Base-by-base conservation (phyloP, 2,329 filamentous ascomycete genomes). In the Plenodomus biglobosus region DNA sequence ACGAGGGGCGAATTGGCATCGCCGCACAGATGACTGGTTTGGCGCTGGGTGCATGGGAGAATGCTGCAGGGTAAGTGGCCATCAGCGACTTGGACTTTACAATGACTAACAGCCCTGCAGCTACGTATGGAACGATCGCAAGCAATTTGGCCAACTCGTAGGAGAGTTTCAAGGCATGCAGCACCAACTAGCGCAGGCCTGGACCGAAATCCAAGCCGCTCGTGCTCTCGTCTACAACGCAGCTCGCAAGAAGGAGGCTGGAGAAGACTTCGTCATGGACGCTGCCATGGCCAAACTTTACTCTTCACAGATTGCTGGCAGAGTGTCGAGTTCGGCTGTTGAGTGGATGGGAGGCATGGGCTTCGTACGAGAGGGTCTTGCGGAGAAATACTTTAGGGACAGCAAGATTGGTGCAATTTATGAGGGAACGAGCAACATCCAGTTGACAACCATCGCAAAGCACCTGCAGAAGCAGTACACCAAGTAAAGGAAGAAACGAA, bases 261-360 rank as follows among this genome's bases (percentile, higher is more conserved):
- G 94, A 39, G 85, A 96, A 76, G 86, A 96, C 71, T 99, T 99
- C 68, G 92, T 97, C 64, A 84, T 83, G 71, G 94, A 99, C 67
- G 94, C 94, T 8, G 94, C 94, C 62, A 99, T 99, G 94, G 94
- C 94, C 44, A 99, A 99, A 80, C 81, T 99, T 46, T 96, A 88
- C 71, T 85, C 94, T 2, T 94, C 89, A 3, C 94, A 99, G 76
- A 90, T 99, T 24, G 94, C 94, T 0, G 88, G 89, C 17, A 85
- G 84, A 45, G 92, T 99, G 17, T 88, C 87, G 46, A 85, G 92
- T 6, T 81, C 88, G 40, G 94, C 92, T 0, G 85, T 99, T 21
- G 94, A 99, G 77, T 99, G 94, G 94, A 97, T 97, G 92, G 94
- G 94, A 40, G 94, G 94, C 37, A 97, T 99, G 94, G 94, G 94